A percentile compares a stretch with the other conserved stretches of the same genome.
phyloP scores from a whole-genome alignment of 345 rosid species.

The Conringia planisiliqua region DNA sequence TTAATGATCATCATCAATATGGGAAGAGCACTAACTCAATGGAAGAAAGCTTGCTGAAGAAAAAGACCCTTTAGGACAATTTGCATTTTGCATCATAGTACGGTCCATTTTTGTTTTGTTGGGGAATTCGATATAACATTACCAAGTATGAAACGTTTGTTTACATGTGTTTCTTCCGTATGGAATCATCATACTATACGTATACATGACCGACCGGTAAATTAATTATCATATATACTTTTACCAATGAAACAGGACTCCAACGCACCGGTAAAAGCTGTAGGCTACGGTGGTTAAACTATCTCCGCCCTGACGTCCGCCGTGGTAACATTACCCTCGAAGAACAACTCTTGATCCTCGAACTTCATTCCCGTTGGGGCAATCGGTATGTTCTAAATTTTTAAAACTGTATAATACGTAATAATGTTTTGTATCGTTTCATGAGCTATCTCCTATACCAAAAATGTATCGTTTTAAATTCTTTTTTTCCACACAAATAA shows the following conservation, averaged over 20 bases:
- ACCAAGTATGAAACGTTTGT: conserved; percentile 15
- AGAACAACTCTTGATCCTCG: conserved; percentile 89
- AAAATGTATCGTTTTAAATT: background rate
- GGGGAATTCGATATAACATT: conserved; percentile 20
- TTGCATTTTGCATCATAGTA: conserved; percentile 33
- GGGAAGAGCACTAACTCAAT: conserved; percentile 41
- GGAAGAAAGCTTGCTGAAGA: conserved; percentile 38
- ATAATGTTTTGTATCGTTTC: background rate
- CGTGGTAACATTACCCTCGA: conserved; percentile 90
- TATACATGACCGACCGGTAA: conserved; percentile 13
- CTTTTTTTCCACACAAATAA: background rate
- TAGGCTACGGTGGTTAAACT: conserved; percentile 89
- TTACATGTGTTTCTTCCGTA: conserved; percentile 30
- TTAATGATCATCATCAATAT: conserved; percentile 34
- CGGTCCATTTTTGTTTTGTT: conserved; percentile 1
- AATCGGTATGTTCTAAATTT: conserved; percentile 48
- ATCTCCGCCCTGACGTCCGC: conserved; percentile 89
- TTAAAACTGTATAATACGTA: background rate
- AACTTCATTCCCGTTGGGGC: conserved; percentile 97
- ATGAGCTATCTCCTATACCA: background rate
- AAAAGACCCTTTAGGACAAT: conserved; percentile 32
- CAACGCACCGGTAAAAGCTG: conserved; percentile 96
- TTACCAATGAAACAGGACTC: conserved; percentile 53
- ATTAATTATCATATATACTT: conserved; percentile 8
- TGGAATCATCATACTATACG: conserved; percentile 17